Base-by-base conservation (phyloP, 331 rosid genomes). In the Quercus tomentella region DNA sequence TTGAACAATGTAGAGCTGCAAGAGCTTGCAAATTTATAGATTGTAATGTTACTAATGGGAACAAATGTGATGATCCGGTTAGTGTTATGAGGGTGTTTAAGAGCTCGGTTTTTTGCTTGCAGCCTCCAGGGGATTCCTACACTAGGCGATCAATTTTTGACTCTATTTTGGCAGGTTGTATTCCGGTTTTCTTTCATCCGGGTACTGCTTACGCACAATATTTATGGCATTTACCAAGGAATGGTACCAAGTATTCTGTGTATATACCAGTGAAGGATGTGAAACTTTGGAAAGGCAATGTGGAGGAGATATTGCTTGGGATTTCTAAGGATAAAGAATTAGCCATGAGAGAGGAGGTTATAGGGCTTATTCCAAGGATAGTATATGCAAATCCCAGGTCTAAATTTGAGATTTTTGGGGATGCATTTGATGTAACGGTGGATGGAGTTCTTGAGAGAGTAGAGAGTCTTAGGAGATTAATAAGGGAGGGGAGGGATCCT, bases 151-250 rank as follows among this genome's bases (percentile, higher is more conserved):
- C 97, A 3, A 82, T 86, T 51, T 93, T 93, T 55, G 98, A 95
- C 73, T 89, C 97, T 2, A 84, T 91, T 82, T 73, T 91, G 72
- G 96, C 96, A 0, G 99, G 98, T 37, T 95, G 99, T 28, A 77
- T 93, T 63, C 98, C 99, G 0, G 98, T 95, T 68, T 95, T 93
- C 81, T 95, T 95, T 37, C 92, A 93, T 78, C 99, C 98, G 1
- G 98, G 96, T 1, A 79, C 92, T 0, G 94, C 97, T 43, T 95
- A 91, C 84, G 84, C 94, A 0, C 99, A 95, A 52, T 93, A 93
- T 43, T 1, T 49, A 7, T 93, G 99, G 98, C 84, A 85, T 82
- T 82, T 95, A 2, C 99, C 97, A 0, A 70, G 72, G 82, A 90
- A 83, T 52, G 80, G 89, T 54, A 87, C 87, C 2, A 68, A 67